Base-by-base conservation (phyloP, 176 grass and related monocot genomes). In the Urochloa ruziziensis region DNA sequence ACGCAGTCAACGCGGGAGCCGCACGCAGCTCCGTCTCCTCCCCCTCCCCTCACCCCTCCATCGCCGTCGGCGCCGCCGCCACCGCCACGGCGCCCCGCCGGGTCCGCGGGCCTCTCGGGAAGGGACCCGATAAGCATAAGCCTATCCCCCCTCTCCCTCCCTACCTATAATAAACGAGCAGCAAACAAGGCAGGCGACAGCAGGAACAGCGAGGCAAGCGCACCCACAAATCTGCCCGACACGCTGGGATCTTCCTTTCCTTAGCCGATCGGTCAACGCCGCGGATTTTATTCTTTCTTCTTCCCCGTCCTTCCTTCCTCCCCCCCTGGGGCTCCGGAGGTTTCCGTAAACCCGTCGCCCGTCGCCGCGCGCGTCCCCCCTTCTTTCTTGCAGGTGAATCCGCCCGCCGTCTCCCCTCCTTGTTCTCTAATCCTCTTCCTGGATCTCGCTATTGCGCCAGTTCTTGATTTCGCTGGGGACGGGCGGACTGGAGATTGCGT, bases 251-350 rank as follows among this genome's bases (percentile, higher is more conserved):
- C 73, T 44, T 69, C 33, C 33, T 56, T 67, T 43, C 70, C 83
- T 60, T 21, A 17, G 27, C 73, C 24, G 27, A 78, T 47, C 51
- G 63, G 74, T 85, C 73, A 85, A 70, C 74, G 63, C 83, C 8
- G 18, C 47, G 39, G 35, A 33, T 59, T 59, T 59, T 71, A 23
- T 19, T 49, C 25, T n/a, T n/a, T n/a, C n/a, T 0, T 5, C 14
- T 13, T 24, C 52, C 5, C 2, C 18, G 1, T 28, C 9, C 46
- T n/a, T 18, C 48, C 17, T 51, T 18, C 48, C 48, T 51, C 6
- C 18, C 15, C 9, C 10, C 25, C n/a, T n/a, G 23, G 2, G 27
- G 19, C 7, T 17, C 82, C 11, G 14, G 62, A 69, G 56, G 83
- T 42, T 77, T 59, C 19, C 73, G 36, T 78, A 60, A 69, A 78